Conservation (phyloP, 768 basidiomycete genomes). For the Serendipita sp. region DNA sequence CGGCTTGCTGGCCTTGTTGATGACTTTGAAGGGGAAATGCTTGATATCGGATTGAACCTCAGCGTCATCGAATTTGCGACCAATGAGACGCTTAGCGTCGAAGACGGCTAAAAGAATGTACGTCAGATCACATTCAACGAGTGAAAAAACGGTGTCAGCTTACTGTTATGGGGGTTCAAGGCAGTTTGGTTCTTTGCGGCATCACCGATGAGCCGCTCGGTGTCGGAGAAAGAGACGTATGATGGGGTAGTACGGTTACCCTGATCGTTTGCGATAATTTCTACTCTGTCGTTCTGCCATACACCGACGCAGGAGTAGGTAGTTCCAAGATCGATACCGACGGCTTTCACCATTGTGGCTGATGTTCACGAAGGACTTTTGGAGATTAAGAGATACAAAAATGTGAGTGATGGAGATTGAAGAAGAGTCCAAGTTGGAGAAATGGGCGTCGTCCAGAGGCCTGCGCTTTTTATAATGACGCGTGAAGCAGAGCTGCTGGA, state of each 20-base stretch:
- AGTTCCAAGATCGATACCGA: constrained; percentile 83
- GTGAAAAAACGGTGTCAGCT: constrained; percentile 13
- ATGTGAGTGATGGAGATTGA: neutral
- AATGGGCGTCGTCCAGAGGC: neutral
- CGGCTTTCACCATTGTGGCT: constrained; percentile 39
- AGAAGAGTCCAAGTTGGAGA: constrained; percentile 3
- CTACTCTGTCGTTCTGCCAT: constrained; percentile 98
- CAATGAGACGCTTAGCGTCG: constrained; percentile 96
- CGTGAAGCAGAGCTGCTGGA: neutral
- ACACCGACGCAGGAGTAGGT: constrained; percentile 95
- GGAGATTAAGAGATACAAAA: neutral
- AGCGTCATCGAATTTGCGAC: constrained; percentile 62
- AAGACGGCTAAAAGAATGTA: constrained; percentile 37
- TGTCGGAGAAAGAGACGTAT: constrained; percentile 88
- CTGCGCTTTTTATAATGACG: neutral
- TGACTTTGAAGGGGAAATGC: constrained; percentile 35
- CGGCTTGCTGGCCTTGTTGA: constrained; percentile 29
- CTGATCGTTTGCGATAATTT: constrained; percentile 94
- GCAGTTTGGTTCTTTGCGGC: constrained; percentile 98
- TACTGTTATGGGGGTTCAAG: constrained; percentile 92
- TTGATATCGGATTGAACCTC: constrained; percentile 34
- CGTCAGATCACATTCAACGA: neutral
- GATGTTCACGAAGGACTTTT: neutral
- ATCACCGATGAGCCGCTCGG: constrained; percentile 95
- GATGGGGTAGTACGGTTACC: constrained; percentile 93